Percentiles rank a stretch among this genome's conserved stretches.
Evolutionary conservation across 2,329 filamentous ascomycete genomes (phyloP).

Genomic region (Paraconiothyrium sp.): DNA sequence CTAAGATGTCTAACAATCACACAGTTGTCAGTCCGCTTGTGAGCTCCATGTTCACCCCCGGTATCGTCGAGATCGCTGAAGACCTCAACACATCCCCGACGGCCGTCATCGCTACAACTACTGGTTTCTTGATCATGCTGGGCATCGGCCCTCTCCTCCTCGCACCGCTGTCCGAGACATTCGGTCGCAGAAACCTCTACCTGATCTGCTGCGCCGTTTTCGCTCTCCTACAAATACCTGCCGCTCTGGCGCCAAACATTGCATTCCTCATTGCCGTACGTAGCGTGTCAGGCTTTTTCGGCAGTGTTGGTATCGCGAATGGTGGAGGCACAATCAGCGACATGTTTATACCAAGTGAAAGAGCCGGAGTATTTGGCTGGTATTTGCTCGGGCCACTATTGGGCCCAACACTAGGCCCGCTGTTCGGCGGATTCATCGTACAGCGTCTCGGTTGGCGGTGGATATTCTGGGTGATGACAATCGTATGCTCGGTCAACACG

Average conservation of each 20-base stretch:
- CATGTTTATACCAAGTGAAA: conserved; percentile 59
- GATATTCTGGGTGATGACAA: conserved; percentile 59
- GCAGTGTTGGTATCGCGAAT: conserved; percentile 60
- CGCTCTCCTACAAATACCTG: conserved; percentile 58
- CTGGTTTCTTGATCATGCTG: conserved; percentile 61
- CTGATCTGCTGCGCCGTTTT: conserved; percentile 57
- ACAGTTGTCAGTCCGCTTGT: conserved; percentile 58
- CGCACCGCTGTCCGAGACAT: conserved; percentile 59
- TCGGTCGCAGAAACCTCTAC: conserved; percentile 57
- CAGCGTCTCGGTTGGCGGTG: conserved; percentile 58
- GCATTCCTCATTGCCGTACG: conserved; percentile 55
- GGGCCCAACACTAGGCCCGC: conserved; percentile 54
- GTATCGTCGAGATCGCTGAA: conserved; percentile 60
- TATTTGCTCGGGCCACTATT: conserved; percentile 57
- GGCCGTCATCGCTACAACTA: conserved; percentile 60
- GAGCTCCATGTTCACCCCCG: conserved; percentile 62
- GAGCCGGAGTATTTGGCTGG: conserved; percentile 59
- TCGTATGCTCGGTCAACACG: conserved; percentile 55
- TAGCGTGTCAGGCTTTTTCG: conserved; percentile 60
- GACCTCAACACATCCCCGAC: conserved; percentile 54
- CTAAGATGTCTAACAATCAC: conserved; percentile 15
- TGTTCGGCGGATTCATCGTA: conserved; percentile 57
- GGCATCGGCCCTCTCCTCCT: conserved; percentile 59
- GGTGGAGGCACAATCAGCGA: conserved; percentile 63
- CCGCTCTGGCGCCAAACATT: conserved; percentile 59